Evolutionary conservation across 345 rosid genomes (phyloP).

Genomic region (Lenwebbia sp.): DNA sequence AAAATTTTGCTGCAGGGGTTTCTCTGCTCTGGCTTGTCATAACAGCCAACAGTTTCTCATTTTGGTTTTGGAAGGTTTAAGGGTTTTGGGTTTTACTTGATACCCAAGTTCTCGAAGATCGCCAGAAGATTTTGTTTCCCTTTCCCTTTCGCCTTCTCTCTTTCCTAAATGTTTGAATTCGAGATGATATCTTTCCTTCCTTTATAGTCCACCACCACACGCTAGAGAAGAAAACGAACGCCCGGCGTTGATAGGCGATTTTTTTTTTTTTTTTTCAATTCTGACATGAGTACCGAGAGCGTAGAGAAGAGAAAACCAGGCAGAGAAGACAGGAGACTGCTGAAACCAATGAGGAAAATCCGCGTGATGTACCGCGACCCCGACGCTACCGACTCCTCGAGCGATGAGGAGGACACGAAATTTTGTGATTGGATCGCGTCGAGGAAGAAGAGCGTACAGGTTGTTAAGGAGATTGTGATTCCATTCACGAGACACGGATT

Average conservation of each 20-base stretch:
- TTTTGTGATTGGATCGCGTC: neutral
- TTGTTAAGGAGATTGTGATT: conserved; percentile 18
- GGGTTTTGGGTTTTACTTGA: conserved; percentile 13
- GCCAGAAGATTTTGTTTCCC: neutral
- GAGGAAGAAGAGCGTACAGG: neutral
- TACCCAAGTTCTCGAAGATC: neutral
- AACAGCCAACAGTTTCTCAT: neutral
- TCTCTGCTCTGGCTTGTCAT: neutral
- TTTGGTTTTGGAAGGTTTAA: conserved; percentile 3
- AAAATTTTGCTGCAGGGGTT: neutral
- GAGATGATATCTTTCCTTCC: neutral
- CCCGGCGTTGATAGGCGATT: conserved; percentile 10
- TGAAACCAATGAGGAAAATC: conserved; percentile 8
- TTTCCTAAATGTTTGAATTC: neutral
- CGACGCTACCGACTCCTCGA: conserved; percentile 35
- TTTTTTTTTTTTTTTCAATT: neutral
- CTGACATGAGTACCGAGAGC: neutral
- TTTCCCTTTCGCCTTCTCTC: neutral
- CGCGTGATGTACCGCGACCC: conserved; percentile 34
- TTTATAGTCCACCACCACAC: neutral
- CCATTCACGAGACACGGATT: neutral
- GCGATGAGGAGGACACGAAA: conserved; percentile 20
- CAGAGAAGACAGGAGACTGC: neutral
- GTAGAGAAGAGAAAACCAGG: neutral
- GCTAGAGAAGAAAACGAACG: conserved; percentile 1